A percentile compares a stretch with the other conserved stretches of the same genome.
These are phyloP conservation scores for Sutorius eximius DNA, from an alignment of 1,284 basidiomycete genomes.

Conservation along the genomic window DNA sequence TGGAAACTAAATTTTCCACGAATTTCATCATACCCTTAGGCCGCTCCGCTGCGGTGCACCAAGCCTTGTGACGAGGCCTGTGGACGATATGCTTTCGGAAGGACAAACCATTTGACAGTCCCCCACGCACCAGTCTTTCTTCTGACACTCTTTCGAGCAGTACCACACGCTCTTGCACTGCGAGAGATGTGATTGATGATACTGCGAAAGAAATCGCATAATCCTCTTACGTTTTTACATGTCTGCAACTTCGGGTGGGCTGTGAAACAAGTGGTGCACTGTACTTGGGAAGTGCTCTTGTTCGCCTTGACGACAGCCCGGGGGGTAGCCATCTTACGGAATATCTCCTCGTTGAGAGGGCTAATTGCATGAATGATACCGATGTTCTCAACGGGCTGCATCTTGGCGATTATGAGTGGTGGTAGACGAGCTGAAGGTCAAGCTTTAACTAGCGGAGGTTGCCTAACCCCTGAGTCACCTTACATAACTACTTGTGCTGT, in stretches of 20 bases:
- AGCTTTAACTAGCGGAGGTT: no score
- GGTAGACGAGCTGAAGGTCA: no score
- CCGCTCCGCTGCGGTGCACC: constrained; percentile 21
- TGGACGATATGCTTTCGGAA: background rate
- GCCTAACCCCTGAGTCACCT: no score
- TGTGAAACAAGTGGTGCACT: constrained; percentile 21
- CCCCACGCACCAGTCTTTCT: constrained; percentile 17
- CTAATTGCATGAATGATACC: background rate
- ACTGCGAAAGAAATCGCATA: background rate
- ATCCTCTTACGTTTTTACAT: constrained; percentile 9
- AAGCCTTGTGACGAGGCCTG: constrained; percentile 26
- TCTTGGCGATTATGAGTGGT: background rate
- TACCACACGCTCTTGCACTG: constrained; percentile 32
- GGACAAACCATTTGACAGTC: background rate
- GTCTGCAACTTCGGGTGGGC: constrained; percentile 13
- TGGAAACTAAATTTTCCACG: constrained; percentile 20
- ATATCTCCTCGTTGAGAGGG: background rate
- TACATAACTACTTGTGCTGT: no score
- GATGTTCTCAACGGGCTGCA: background rate
- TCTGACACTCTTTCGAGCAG: constrained; percentile 28
- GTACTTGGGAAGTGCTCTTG: constrained; percentile 1
- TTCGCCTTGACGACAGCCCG: constrained; percentile 11
- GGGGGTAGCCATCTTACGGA: constrained; percentile 5
- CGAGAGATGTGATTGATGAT: constrained; percentile 27
- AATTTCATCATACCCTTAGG: constrained; percentile 24